A percentile compares a stretch with the other conserved stretches of the same genome.
phyloP scores from a whole-genome alignment of 2,329 filamentous ascomycete genomes.

The Lasiodiplodia sp. region DNA sequence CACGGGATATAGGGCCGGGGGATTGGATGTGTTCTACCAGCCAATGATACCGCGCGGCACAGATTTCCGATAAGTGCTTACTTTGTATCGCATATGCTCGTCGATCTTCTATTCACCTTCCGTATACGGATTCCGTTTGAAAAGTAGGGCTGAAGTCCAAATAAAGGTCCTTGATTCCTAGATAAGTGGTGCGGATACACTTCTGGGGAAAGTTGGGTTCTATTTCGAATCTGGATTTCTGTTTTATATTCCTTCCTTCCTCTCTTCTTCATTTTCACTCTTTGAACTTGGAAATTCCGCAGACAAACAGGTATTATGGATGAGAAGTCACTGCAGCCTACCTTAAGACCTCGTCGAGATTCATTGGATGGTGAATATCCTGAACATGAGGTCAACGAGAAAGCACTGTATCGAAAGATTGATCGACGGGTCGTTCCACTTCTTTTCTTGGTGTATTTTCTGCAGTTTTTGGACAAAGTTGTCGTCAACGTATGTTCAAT shows the following conservation, averaged over 20 bases:
- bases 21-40: neutral
- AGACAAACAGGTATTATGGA: neutral
- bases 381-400: neutral
- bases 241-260: neutral
- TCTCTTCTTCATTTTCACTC: neutral
- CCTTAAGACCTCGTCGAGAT: neutral
- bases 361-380: neutral
- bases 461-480: constrained; percentile 49
- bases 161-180: constrained; percentile 10
- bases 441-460: constrained; percentile 48
- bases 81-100: neutral
- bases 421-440: constrained; percentile 52
- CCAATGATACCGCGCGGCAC: neutral
- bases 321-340: neutral
- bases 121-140: neutral
- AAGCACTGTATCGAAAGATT: constrained; percentile 41
- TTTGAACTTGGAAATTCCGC: neutral
- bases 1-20: neutral
- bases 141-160: neutral
- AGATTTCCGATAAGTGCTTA: neutral
- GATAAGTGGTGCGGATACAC: neutral
- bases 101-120: neutral
- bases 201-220: neutral
- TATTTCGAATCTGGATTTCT: neutral
- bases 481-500: constrained; percentile 38